Evolutionary conservation across 495 filamentous ascomycete species (phyloP).

Genomic region (Talaromyces thailandensis): DNA sequence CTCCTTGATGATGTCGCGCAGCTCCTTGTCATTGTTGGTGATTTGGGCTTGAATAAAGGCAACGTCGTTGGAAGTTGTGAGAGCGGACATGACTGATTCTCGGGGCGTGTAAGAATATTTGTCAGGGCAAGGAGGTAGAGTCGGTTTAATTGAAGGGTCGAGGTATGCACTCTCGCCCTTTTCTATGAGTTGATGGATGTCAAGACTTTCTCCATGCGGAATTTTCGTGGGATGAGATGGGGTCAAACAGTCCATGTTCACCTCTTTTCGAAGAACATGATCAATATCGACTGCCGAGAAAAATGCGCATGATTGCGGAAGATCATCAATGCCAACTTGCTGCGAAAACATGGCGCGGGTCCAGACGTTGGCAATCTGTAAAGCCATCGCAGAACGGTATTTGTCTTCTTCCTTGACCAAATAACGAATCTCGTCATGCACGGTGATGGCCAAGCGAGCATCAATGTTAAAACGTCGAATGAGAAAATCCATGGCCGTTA

Average conservation of each 20-base stretch:
- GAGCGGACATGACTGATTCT: slow-evolving; percentile 66
- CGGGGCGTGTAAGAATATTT: slow-evolving; percentile 59
- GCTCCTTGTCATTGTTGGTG: slow-evolving; percentile 61
- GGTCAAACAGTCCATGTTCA: slow-evolving; percentile 94
- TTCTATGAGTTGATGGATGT: slow-evolving; percentile 64
- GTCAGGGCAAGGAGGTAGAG: slow-evolving; percentile 42
- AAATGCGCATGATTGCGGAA: slow-evolving; percentile 88
- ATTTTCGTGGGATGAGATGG: slow-evolving; percentile 76
- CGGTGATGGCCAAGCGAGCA: slow-evolving; percentile 83
- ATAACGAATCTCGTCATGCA: slow-evolving; percentile 97
- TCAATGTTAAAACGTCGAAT: slow-evolving; percentile 75
- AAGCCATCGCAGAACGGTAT: slow-evolving; percentile 80
- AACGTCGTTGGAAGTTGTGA: slow-evolving; percentile 43
- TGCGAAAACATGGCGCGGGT: slow-evolving; percentile 94
- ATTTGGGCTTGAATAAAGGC: slow-evolving; percentile 80
- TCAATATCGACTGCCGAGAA: slow-evolving; percentile 96
- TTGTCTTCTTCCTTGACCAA: slow-evolving; percentile 78
- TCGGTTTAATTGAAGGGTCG: slow-evolving; percentile 50
- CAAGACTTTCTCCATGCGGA: slow-evolving; percentile 74
- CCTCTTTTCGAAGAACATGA: slow-evolving; percentile 87
- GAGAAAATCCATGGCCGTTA: slow-evolving; percentile 91
- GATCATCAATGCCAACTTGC: slow-evolving; percentile 90
- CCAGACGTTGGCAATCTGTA: slow-evolving; percentile 94
- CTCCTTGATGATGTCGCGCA: slow-evolving; percentile 63
- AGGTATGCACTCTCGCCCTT: slow-evolving; percentile 57